phyloP scores from a whole-genome alignment of 768 basidiomycete genomes.

The Naematelia aurantialba region DNA sequence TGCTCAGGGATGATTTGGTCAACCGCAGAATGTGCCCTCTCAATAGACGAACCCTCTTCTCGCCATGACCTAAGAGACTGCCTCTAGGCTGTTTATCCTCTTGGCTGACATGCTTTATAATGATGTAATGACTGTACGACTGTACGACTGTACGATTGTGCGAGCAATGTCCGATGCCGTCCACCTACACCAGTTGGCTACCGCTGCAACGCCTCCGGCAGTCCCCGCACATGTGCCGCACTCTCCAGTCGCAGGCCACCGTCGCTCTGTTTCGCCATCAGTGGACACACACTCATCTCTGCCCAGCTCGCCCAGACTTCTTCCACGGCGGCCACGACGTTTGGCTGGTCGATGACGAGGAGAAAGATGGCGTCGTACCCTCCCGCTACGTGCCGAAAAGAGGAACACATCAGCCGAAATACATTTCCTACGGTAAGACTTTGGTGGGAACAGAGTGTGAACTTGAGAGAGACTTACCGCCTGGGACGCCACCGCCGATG shows the following conservation, averaged over 20 bases:
- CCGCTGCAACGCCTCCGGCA: neutral
- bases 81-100: neutral
- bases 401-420: neutral
- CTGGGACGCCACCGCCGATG: slow-evolving; percentile 91
- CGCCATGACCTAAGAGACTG: neutral
- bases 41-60: too few relatives aligned
- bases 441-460: neutral
- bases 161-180: neutral
- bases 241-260: slow-evolving; percentile 32
- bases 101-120: too few relatives aligned
- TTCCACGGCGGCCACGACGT: slow-evolving; percentile 50
- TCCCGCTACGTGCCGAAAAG: too few relatives aligned
- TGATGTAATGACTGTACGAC: neutral
- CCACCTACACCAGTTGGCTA: neutral
- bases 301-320: slow-evolving; percentile 47
- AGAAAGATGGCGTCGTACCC: slow-evolving; percentile 98
- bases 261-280: slow-evolving; percentile 43
- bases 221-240: slow-evolving; percentile 1
- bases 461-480: slow-evolving; percentile 59
- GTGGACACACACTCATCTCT: slow-evolving; percentile 52
- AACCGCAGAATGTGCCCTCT: too few relatives aligned
- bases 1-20: slow-evolving; percentile 6
- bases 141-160: too few relatives aligned
- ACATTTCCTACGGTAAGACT: neutral
- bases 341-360: slow-evolving; percentile 61